Percentiles rank a stretch among this genome's conserved stretches.
These are phyloP conservation scores for Herpetomonas samuelpessoai DNA, from an alignment of 208 protist genomes.

Conservation along the genomic window DNA sequence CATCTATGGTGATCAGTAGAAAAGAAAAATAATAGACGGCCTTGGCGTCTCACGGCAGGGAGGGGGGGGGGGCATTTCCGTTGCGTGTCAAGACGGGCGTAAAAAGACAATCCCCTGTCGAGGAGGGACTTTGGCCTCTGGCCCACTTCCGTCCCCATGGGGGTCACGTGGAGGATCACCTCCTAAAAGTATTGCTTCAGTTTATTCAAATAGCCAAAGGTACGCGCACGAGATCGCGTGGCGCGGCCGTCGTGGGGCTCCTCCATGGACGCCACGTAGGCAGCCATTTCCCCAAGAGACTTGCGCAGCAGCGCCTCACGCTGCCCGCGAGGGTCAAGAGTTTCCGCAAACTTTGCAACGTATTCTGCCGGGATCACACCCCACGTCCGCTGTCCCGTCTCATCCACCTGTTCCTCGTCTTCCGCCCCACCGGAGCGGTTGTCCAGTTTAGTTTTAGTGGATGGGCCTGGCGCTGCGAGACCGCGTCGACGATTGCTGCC, in stretches of 20 bases:
- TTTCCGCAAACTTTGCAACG: conserved; percentile 48
- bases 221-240: conserved; percentile 65
- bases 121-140: too few species aligned
- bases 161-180: background rate
- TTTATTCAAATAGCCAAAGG: conserved; percentile 77
- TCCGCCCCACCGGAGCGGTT: background rate
- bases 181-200: conserved; percentile 48
- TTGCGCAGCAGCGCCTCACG: conserved; percentile 58
- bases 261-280: conserved; percentile 43
- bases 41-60: too few species aligned
- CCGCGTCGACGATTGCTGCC: background rate
- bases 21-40: too few species aligned
- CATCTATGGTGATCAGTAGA: too few species aligned
- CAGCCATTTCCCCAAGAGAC: conserved; percentile 37
- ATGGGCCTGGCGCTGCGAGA: background rate
- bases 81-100: too few species aligned
- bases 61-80: too few species aligned
- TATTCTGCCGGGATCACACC: conserved; percentile 60
- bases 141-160: too few species aligned
- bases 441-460: background rate
- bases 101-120: too few species aligned
- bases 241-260: conserved; percentile 35
- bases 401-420: conserved; percentile 1
- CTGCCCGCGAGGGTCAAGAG: conserved; percentile 61
- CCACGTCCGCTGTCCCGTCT: conserved; percentile 43